These are phyloP conservation scores for Botrytis galanthina DNA, from an alignment of 2,329 filamentous ascomycete genomes.

Conservation along the genomic window DNA sequence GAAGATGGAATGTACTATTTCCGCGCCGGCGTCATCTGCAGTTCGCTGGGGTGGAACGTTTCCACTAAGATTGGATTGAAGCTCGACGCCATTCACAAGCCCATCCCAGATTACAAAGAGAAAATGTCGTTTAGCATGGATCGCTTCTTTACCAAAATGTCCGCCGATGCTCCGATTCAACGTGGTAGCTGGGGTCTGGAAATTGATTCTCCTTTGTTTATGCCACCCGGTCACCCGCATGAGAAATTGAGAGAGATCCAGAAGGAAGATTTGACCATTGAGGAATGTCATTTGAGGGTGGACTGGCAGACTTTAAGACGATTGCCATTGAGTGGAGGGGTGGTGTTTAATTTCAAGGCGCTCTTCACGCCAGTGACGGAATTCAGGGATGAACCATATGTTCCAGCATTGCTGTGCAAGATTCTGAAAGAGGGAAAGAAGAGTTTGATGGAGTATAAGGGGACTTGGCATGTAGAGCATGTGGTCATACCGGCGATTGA, in stretches of 20 bases:
- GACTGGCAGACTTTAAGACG: conserved; percentile 87
- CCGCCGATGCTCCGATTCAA: conserved; percentile 73
- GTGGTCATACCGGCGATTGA: conserved; percentile 64
- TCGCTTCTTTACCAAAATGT: conserved; percentile 75
- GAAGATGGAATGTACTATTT: conserved; percentile 70
- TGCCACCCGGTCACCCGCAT: conserved; percentile 66
- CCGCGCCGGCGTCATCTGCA: conserved; percentile 75
- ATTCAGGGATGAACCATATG: conserved; percentile 68
- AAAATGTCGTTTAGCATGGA: conserved; percentile 91
- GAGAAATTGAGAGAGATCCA: conserved; percentile 59
- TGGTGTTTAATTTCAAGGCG: conserved; percentile 88
- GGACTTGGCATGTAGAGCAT: conserved; percentile 76
- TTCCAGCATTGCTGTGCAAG: conserved; percentile 67
- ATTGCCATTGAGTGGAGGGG: conserved; percentile 68
- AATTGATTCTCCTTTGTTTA: conserved; percentile 70
- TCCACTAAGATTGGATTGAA: conserved; percentile 69
- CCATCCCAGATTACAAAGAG: conserved; percentile 79
- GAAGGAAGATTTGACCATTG: conserved; percentile 52
- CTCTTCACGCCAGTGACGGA: conserved; percentile 73
- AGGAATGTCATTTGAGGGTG: conserved; percentile 68
- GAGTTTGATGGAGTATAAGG: conserved; percentile 74
- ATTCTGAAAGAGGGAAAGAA: conserved; percentile 70
- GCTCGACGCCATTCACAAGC: conserved; percentile 68
- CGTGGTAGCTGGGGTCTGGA: conserved; percentile 83
- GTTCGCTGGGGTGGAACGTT: conserved; percentile 76